Evolutionary conservation across 106 monocot genomes (phyloP), one percentile per base, ranked within the genome.

Genomic region (Iris macrosiphon): DNA sequence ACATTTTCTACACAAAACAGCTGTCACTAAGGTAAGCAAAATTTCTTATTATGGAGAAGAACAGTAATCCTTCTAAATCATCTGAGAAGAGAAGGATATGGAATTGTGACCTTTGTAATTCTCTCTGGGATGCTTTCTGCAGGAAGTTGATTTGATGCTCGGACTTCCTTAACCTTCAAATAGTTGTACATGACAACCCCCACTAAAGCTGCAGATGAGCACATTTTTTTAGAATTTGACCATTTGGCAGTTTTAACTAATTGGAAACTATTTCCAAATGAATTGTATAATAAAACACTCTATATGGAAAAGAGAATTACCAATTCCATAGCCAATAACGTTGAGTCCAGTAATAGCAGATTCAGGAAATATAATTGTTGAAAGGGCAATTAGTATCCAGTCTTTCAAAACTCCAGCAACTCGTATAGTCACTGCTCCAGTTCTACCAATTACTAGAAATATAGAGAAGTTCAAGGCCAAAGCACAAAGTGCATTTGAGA

Each of bases 171-270:
- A 25, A 76, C 69, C 57, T 88, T 88, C 60, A 88, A 61, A 40
- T 88, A 88, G 61, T 88, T 88, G 75, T 88, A 88, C 79, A 88
- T 75, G n/a, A 83, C 88, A 52, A 88, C 88, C 53, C 88, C 88
- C 60, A 67, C 82, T 15, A 88, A 62, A 72, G 1, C 35, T 7
- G 35, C 0, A 7, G 6, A 35, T 7, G 35, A 35, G 11, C 11
- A 35, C 6, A 6, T 11, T 35, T 0, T 7, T 26, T 7, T 20
- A 29, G n/a, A 19, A 32, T 4, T 52, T 1, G 2, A 16, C 27
- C 18, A 45, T 4, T 60, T 30, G 22, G 3, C 7, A 40, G 22
- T 24, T 32, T 27, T n/a, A 60, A 16, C 21, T 45, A 3, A 7
- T 39, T 4, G 20, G 22, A 44, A 9, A 56, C 4, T 24, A 55